Conservation (phyloP, 1,284 basidiomycete species). For the Irpex sp. region DNA sequence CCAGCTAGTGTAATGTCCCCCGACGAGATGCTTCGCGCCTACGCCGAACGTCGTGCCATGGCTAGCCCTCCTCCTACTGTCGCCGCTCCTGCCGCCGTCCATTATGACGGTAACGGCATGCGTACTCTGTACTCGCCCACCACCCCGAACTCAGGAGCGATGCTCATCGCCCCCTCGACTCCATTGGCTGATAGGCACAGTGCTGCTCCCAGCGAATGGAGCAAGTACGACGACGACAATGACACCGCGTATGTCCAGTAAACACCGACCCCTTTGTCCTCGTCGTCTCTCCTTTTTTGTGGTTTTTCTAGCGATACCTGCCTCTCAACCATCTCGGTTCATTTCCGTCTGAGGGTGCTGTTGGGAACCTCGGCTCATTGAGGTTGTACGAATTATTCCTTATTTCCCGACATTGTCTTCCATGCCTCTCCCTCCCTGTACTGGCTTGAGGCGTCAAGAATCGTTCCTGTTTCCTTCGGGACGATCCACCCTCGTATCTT, state of each 20-base stretch:
- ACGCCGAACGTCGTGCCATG: slow-evolving; percentile 53
- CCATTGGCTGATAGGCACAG: slow-evolving; percentile 28
- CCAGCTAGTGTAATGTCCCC: slow-evolving; percentile 54
- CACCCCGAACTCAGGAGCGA: slow-evolving; percentile 12
- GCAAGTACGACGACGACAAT: slow-evolving; percentile 30
- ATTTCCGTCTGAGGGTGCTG: not conserved
- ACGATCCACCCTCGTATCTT: not conserved
- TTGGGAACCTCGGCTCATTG: not conserved
- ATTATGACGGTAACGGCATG: slow-evolving; percentile 31
- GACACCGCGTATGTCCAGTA: slow-evolving; percentile 16
- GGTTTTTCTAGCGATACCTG: not conserved
- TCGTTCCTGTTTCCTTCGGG: not conserved
- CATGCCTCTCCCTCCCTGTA: not conserved
- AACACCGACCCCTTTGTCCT: not conserved
- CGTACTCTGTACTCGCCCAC: slow-evolving; percentile 34
- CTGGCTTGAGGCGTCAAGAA: not conserved
- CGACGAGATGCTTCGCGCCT: slow-evolving; percentile 73
- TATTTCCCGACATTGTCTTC: not conserved
- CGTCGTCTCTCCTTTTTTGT: not conserved
- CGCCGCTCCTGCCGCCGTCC: slow-evolving; percentile 21
- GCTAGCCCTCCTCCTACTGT: slow-evolving; percentile 20
- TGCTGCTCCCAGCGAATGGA: slow-evolving; percentile 26
- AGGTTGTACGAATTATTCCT: slow-evolving; percentile 11
- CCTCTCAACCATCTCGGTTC: not conserved
- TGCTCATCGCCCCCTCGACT: slow-evolving; percentile 7